Base-by-base conservation (phyloP, 441 rosid species). In the Sinapis alba region DNA sequence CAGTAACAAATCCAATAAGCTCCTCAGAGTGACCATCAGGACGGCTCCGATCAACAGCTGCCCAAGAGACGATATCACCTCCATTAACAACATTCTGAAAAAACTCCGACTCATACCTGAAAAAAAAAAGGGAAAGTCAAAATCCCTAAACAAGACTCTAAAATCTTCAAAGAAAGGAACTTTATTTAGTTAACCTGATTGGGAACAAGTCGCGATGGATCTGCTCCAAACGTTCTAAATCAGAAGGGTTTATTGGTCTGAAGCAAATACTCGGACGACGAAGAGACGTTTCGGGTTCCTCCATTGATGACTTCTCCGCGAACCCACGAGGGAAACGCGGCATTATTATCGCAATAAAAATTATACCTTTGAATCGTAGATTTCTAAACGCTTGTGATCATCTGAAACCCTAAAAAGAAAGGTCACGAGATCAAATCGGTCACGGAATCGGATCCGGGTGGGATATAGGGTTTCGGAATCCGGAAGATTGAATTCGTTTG, bases 71-170 rank as follows among this genome's bases (percentile, higher is more conserved):
- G 62, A 95, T 93, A 69, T 84, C 97, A 34, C 78, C 83, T 62
- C 86, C 90, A 80, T 83, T 87, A 26, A 95, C 99, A 79, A 88
- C 98, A 79, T 83, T 89, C 79, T 89, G 96, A 84, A 93, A 95
- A 85, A 95, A 93, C 84, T 93, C 98, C 28, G 95, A 79, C 85
- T 95, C 99, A 47, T 95, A 95, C 90, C 99, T 95, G 88, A 80
- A 84, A 73, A 71, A 65, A 61, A 12, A 32, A 32, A 32, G 38
- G 9, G 11, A 32, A 26, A 26, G 5, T 30, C 45, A 77, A 32
- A 57, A 30, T 51, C 7, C 38, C 26, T n/a, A n/a, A n/a, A n/a
- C n/a, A n/a, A n/a, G n/a, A n/a, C n/a, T n/a, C n/a, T n/a, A n/a
- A n/a, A n/a, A n/a, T n/a, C n/a, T n/a, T n/a, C n/a, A n/a, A n/a